phyloP scores from a whole-genome alignment of 1,284 basidiomycete genomes.

The Malassezia brasiliensis region DNA sequence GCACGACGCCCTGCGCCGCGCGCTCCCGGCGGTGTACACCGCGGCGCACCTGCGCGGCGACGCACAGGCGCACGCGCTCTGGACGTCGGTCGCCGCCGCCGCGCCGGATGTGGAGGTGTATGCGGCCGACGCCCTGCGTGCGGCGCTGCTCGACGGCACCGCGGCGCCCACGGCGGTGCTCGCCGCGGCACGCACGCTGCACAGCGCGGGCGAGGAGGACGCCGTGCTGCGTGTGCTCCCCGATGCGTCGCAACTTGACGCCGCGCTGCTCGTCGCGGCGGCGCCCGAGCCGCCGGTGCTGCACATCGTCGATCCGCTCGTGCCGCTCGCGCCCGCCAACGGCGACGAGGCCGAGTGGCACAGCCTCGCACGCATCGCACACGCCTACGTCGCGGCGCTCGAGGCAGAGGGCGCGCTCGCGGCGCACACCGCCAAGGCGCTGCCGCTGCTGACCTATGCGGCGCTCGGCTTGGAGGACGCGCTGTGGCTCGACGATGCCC shows the following conservation, averaged over 20 bases:
- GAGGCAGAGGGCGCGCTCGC: constrained; percentile 59
- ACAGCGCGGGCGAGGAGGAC: not conserved
- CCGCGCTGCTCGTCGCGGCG: not conserved
- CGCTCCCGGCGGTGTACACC: not conserved
- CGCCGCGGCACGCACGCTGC: not conserved
- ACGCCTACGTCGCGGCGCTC: constrained; percentile 58
- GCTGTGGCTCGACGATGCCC: constrained; percentile 36
- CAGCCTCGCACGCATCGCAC: constrained; percentile 59
- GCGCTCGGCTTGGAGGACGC: constrained; percentile 49
- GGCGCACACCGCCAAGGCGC: constrained; percentile 47
- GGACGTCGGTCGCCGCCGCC: not conserved
- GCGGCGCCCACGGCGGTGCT: not conserved
- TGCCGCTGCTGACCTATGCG: constrained; percentile 48
- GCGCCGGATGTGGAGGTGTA: not conserved
- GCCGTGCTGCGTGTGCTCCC: constrained; percentile 3
- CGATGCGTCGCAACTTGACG: not conserved
- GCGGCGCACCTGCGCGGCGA: not conserved
- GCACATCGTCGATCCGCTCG: constrained; percentile 36
- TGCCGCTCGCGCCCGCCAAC: constrained; percentile 48
- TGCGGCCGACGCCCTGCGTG: constrained; percentile 5
- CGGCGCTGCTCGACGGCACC: not conserved
- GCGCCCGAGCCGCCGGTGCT: not conserved
- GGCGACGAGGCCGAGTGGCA: constrained; percentile 22
- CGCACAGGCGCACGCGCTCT: not conserved
- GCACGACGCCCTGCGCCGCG: not conserved